Evolutionary conservation across 2,329 filamentous ascomycete species (phyloP).

Genomic region (Coleophoma crateriformis): DNA sequence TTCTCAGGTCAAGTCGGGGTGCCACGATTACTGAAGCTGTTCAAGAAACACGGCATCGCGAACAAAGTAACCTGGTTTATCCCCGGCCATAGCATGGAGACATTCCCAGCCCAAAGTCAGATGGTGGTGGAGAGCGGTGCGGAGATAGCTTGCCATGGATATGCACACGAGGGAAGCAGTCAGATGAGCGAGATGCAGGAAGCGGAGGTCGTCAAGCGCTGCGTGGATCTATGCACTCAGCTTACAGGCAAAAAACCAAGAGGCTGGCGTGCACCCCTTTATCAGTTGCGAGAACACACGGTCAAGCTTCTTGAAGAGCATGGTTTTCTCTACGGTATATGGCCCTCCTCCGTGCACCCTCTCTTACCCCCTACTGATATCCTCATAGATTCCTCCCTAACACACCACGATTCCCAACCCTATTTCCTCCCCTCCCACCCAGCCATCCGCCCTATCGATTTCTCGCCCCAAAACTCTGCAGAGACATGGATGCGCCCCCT

Average conservation of each 20-base stretch:
- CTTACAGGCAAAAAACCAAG: slow-evolving; percentile 38
- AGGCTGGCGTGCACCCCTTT: slow-evolving; percentile 46
- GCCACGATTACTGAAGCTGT: slow-evolving; percentile 45
- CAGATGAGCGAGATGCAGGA: slow-evolving; percentile 43
- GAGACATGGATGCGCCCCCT: slow-evolving; percentile 41
- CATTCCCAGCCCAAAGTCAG: slow-evolving; percentile 44
- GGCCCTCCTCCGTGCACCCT: no score
- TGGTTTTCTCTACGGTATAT: slow-evolving; percentile 36
- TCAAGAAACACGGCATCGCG: slow-evolving; percentile 43
- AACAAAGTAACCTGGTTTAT: slow-evolving; percentile 55
- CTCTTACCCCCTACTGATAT: not conserved
- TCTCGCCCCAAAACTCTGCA: slow-evolving; percentile 24
- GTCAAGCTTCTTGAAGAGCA: slow-evolving; percentile 41
- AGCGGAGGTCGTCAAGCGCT: slow-evolving; percentile 41
- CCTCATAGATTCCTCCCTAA: slow-evolving; percentile 37
- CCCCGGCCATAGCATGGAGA: slow-evolving; percentile 53
- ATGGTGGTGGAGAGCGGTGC: slow-evolving; percentile 45
- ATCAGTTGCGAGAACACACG: slow-evolving; percentile 42
- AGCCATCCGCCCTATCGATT: slow-evolving; percentile 34
- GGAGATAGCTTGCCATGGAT: slow-evolving; percentile 37
- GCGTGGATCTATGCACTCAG: slow-evolving; percentile 35
- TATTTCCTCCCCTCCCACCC: slow-evolving; percentile 38
- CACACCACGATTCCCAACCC: slow-evolving; percentile 42
- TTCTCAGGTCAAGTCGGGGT: slow-evolving; percentile 53
- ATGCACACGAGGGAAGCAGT: slow-evolving; percentile 26